Base-by-base conservation (phyloP, 2,329 filamentous ascomycete genomes). In the Diaporthe sp. region DNA sequence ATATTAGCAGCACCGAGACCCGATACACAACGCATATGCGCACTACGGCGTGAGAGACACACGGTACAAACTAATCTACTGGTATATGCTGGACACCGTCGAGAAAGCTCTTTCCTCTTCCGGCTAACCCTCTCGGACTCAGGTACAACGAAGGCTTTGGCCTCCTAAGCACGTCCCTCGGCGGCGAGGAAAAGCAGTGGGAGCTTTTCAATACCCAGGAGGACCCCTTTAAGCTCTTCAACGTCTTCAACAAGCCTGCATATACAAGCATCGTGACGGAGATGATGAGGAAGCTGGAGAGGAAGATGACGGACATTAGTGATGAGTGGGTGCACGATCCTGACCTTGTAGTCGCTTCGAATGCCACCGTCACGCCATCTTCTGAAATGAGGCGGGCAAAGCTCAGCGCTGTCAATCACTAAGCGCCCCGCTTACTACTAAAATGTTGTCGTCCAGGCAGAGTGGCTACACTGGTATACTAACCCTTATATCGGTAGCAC, bases 1-100 rank as follows among this genome's bases (percentile, higher is more conserved):
- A 0, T 90, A 90, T 79, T 90, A 88, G 88, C 90, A 89, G 88
- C 86, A 90, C 79, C 84, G 84, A 31, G 88, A 90, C 75, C 79
- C 83, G 0, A 87, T 88, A 9, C 88, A 90, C 76, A 78, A 88
- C 17, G 87, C 86, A 0, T 86, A 86, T 75, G 88, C 88, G 0
- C 88, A 90, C 79, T 90, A 90, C 73, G 88, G 88, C 2, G 82
- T 89, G 9, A 82, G 88, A 0, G 83, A 90, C 75, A 86, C 87
- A 77, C 79, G 87, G 2, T 89, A 89, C 78, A 90, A 90, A 82
- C 78, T 90, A 2, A 90, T 90, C 28, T 90, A 89, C 79, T 90
- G 88, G 88, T 90, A 90, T 75, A 88, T 88, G 65, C 86, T 89
- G 77, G 82, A 82, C 13, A 25, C 82, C 89, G 17, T 87, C 84